Evolutionary conservation across 2,329 filamentous ascomycete species (phyloP).

Genomic region (Cladosporium sp.): DNA sequence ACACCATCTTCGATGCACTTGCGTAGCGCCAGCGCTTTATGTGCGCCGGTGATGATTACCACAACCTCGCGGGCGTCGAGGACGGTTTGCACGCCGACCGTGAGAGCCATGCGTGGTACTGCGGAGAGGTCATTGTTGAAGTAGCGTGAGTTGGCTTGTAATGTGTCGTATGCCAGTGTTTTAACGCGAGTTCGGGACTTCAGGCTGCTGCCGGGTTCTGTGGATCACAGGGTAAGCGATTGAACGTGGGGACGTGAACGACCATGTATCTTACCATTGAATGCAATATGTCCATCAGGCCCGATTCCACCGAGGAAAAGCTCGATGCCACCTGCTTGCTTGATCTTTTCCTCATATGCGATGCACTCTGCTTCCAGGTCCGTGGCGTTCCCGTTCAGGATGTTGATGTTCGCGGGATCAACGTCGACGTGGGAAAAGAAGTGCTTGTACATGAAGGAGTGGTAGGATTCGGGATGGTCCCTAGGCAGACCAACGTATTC

Average conservation of each 20-base stretch:
- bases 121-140: conserved; percentile 68
- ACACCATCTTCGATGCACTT: conserved; percentile 76
- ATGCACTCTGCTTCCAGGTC: conserved; percentile 73
- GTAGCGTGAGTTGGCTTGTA: conserved; percentile 79
- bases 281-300: conserved; percentile 82
- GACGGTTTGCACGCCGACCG: conserved; percentile 78
- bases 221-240: conserved; percentile 73
- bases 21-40: conserved; percentile 75
- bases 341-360: conserved; percentile 74
- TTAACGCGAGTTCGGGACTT: conserved; percentile 76
- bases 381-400: conserved; percentile 73
- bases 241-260: conserved; percentile 49
- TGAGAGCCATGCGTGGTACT: conserved; percentile 77
- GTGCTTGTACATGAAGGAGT: conserved; percentile 90
- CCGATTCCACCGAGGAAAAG: conserved; percentile 82
- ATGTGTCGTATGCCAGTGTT: conserved; percentile 81
- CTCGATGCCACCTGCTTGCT: conserved; percentile 70
- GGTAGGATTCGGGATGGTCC: conserved; percentile 80
- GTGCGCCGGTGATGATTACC: conserved; percentile 74
- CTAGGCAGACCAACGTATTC: conserved; percentile 81
- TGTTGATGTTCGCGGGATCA: conserved; percentile 75
- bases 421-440: conserved; percentile 86
- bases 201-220: conserved; percentile 73
- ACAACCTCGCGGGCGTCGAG: conserved; percentile 77
- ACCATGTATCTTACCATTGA: conserved; percentile 50